These are phyloP conservation scores for Trichoderma aggressivum DNA, from an alignment of 2,329 filamentous ascomycete species.

Conservation along the genomic window DNA sequence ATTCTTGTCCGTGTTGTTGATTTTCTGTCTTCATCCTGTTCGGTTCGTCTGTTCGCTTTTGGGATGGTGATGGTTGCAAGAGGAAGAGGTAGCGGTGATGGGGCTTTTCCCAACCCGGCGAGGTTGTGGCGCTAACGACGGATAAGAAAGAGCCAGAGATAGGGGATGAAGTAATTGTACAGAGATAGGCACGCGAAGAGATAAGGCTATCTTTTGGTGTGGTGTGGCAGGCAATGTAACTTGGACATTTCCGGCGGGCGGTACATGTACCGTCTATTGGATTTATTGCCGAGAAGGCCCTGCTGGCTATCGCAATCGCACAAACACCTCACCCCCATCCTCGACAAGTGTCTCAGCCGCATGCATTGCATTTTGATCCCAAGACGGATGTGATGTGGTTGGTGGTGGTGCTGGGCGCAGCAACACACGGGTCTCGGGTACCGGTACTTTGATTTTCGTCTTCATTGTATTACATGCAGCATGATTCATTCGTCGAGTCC, in stretches of 20 bases:
- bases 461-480: neutral
- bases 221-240: neutral
- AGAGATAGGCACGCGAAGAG: neutral
- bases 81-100: neutral
- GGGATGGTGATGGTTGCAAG: neutral
- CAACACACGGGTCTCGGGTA: neutral
- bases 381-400: neutral
- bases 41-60: neutral
- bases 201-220: slow-evolving; percentile 3
- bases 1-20: too few relatives aligned
- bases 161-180: neutral
- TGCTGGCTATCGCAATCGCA: neutral
- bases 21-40: too few relatives aligned
- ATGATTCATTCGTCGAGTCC: neutral
- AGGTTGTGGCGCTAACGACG: neutral
- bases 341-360: neutral
- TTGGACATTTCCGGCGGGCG: neutral
- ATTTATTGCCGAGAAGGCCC: neutral
- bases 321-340: neutral
- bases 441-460: neutral
- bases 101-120: neutral
- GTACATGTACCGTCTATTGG: neutral
- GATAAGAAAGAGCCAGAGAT: neutral
- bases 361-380: neutral
- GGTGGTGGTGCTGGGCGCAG: too few relatives aligned